Percentiles rank a stretch among this genome's conserved stretches.
Evolutionary conservation across 2,329 filamentous ascomycete genomes (phyloP).

Genomic region (Ophiocordyceps camponoti-floridani): DNA sequence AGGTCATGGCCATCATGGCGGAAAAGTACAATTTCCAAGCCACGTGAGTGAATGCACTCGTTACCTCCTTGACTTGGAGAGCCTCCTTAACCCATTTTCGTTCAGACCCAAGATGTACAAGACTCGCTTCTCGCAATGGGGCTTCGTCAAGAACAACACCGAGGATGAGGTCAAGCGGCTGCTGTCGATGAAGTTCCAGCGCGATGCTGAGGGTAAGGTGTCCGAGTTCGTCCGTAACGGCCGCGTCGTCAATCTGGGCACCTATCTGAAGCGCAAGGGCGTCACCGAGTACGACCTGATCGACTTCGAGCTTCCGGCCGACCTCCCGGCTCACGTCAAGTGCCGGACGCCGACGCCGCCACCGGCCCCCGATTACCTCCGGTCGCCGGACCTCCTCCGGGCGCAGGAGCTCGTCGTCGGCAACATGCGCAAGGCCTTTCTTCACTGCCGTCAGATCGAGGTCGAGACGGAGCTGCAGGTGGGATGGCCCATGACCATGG

Average conservation of each 20-base stretch:
- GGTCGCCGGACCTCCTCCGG: constrained; percentile 22
- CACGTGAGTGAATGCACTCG: constrained; percentile 29
- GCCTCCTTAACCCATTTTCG: not conserved
- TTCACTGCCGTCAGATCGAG: constrained; percentile 25
- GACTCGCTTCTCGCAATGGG: constrained; percentile 35
- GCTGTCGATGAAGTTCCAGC: constrained; percentile 32
- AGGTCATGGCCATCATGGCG: constrained; percentile 32
- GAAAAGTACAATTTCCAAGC: constrained; percentile 29
- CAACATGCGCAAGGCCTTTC: constrained; percentile 24
- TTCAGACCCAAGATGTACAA: constrained; percentile 35
- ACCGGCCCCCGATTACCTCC: constrained; percentile 21
- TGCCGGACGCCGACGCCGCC: constrained; percentile 27
- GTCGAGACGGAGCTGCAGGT: constrained; percentile 18
- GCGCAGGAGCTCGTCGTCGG: constrained; percentile 24
- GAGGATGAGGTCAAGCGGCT: constrained; percentile 32
- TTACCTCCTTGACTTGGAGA: constrained; percentile 8
- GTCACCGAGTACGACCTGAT: constrained; percentile 33
- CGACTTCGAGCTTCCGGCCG: constrained; percentile 23
- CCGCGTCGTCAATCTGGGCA: constrained; percentile 30
- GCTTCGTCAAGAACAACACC: constrained; percentile 36
- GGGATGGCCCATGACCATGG: constrained; percentile 22
- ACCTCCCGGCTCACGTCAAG: constrained; percentile 23
- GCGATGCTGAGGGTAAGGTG: constrained; percentile 32
- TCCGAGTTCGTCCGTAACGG: constrained; percentile 34
- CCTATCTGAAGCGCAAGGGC: constrained; percentile 33